These are phyloP conservation scores for Pulicaria dysenterica DNA, from an alignment of 129 eudicot genomes.

Conservation along the genomic window DNA sequence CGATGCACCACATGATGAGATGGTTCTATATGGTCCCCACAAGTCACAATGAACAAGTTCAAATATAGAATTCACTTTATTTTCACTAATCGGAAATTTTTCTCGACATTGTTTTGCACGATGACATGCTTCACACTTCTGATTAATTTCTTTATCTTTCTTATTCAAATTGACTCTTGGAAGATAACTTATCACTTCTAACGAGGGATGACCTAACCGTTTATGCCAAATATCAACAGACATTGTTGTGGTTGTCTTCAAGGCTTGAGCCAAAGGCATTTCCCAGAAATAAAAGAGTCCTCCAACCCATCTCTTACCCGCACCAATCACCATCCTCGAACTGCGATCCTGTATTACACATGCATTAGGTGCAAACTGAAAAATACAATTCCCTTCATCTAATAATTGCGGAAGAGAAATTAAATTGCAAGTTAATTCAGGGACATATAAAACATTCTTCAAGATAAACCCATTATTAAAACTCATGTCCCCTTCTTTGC, in stretches of 20 bases:
- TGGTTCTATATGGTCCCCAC: slow-evolving; percentile 1
- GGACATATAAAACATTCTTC: slow-evolving; percentile 1
- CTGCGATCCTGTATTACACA: slow-evolving; percentile 10
- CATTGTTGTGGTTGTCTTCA: not conserved
- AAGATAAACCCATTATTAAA: not conserved
- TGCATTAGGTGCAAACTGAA: not conserved
- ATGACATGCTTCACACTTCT: not conserved
- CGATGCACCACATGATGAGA: not conserved
- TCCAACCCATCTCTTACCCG: not conserved
- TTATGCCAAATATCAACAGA: not conserved
- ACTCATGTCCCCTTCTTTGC: not conserved
- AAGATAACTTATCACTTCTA: not conserved
- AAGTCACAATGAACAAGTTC: slow-evolving; percentile 15
- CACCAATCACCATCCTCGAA: slow-evolving; percentile 17
- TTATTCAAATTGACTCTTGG: not conserved
- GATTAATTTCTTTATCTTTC: not conserved
- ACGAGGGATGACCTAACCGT: slow-evolving; percentile 12
- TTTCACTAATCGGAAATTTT: not conserved
- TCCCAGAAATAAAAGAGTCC: not conserved
- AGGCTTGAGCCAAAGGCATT: not conserved
- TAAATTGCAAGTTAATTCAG: not conserved
- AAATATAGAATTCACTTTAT: not conserved
- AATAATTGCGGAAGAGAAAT: not conserved
- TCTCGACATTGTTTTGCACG: slow-evolving; percentile 7
- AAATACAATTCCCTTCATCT: not conserved